A percentile compares a stretch with the other conserved stretches of the same genome.
Evolutionary conservation across 2,329 filamentous ascomycete genomes (phyloP).

Genomic region (Coleophoma cylindrospora): DNA sequence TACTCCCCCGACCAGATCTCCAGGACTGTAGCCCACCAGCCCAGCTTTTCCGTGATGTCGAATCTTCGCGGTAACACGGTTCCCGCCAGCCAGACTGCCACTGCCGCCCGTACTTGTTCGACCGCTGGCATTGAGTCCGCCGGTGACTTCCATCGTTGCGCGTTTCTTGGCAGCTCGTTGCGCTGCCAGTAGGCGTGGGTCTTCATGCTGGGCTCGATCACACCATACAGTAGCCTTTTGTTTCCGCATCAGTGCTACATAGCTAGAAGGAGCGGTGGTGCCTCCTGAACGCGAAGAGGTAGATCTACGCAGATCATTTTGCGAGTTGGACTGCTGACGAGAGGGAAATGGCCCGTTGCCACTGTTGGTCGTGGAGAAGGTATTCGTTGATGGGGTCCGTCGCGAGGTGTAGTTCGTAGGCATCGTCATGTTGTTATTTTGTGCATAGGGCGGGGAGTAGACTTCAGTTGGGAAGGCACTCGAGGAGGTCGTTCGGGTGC

Average conservation of each 20-base stretch:
- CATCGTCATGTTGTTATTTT: slow-evolving; percentile 23
- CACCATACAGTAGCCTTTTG: slow-evolving; percentile 99
- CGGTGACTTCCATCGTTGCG: slow-evolving; percentile 75
- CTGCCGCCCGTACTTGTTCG: slow-evolving; percentile 32
- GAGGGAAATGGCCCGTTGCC: slow-evolving; percentile 39
- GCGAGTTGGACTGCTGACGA: slow-evolving; percentile 42
- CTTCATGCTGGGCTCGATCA: slow-evolving; percentile 87
- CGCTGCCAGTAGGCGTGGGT: slow-evolving; percentile 76
- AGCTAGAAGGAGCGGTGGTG: slow-evolving; percentile 54
- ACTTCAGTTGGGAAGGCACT: slow-evolving; percentile 18
- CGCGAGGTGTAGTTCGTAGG: slow-evolving; percentile 30
- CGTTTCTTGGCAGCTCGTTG: slow-evolving; percentile 84
- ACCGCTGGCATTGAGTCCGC: slow-evolving; percentile 40
- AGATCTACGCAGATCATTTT: slow-evolving; percentile 63
- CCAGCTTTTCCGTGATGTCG: slow-evolving; percentile 79
- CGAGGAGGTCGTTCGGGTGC: slow-evolving; percentile 34
- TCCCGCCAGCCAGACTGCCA: slow-evolving; percentile 28
- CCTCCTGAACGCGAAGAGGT: slow-evolving; percentile 72
- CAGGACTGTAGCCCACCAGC: slow-evolving; percentile 70
- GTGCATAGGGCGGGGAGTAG: slow-evolving; percentile 15
- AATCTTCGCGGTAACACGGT: slow-evolving; percentile 77
- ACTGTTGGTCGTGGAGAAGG: slow-evolving; percentile 63
- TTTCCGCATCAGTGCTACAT: slow-evolving; percentile 91
- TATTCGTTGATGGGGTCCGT: slow-evolving; percentile 65
- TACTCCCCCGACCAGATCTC: slow-evolving; percentile 61